Base-by-base conservation (phyloP, 176 grass and related monocot species). In the Themeda triandra region DNA sequence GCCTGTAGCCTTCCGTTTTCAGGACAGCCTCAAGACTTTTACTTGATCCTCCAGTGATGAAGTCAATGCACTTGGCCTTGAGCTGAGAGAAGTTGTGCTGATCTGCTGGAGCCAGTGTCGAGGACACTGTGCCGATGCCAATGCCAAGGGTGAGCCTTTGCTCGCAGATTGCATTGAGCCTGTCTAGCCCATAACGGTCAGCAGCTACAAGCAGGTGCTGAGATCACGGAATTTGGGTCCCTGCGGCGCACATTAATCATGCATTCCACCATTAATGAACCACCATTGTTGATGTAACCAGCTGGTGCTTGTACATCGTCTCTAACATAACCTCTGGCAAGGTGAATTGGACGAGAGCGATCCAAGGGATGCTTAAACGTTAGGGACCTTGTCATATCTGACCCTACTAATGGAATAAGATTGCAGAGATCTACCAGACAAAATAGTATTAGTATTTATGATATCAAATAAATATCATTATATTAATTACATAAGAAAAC, bases 161-260 rank as follows among this genome's bases (percentile, higher is more conserved):
- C 71, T 86, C 68, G 53, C 86, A 86, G 1, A 89, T 63, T 31
- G 70, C 19, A 69, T 86, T 89, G 28, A 92, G 84, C 51, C 58
- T 80, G n/a, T 92, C 83, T 25, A 92, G 44, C 4, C 31, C 79
- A 48, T 92, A 92, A 13, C 73, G 56, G 81, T 92, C 86, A 4
- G 79, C 90, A 68, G 79, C 86, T 31, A 62, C 86, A 67, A 89
- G 82, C 36, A 92, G 66, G 73, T 89, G 83, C 53, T 92, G 71
- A 17, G 66, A 89, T 44, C 29, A 63, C 51, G 0, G 21, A 35
- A 6, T 13, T 13, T 4, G 8, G 3, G 33, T 60, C 54, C 19
- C 24, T 28, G 53, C 21, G 0, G 45, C 14, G 33, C 33, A 77
- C 53, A 3, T 54, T 39, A 23, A 62, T 17, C 13, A 13, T 1